phyloP scores from a whole-genome alignment of 305 asterid genomes.

The Solanum hybrid region DNA sequence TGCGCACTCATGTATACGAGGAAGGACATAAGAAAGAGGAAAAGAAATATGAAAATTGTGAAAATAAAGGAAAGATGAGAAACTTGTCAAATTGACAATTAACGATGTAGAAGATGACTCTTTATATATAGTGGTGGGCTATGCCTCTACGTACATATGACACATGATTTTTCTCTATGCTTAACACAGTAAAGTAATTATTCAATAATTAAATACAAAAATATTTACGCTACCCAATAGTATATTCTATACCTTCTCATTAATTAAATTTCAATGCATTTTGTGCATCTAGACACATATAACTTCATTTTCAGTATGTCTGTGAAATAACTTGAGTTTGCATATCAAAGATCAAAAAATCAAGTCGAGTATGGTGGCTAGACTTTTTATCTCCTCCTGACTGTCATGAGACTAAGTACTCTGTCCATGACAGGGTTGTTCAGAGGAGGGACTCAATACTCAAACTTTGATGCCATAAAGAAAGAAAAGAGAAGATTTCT shows the following conservation, averaged over 20 bases:
- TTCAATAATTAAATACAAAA: neutral
- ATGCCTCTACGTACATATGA: neutral
- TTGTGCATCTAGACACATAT: neutral
- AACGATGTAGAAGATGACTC: neutral
- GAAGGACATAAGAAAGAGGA: neutral
- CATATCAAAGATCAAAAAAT: neutral
- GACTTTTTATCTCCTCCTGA: neutral
- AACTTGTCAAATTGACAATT: neutral
- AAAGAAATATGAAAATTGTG: neutral
- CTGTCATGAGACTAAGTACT: neutral
- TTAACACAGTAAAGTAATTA: neutral
- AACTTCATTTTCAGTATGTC: neutral
- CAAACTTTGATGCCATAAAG: neutral
- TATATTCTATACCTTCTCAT: neutral
- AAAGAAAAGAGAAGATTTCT: neutral
- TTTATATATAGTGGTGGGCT: neutral
- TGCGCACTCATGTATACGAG: neutral
- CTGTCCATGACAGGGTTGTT: neutral
- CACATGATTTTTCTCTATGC: neutral
- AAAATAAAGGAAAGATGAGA: neutral
- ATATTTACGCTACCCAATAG: neutral
- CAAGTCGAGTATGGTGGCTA: neutral
- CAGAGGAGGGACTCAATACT: neutral
- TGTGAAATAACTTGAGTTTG: neutral
- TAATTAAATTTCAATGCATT: neutral